Percentiles rank a stretch among this genome's conserved stretches.
Evolutionary conservation across 805 yeast species (phyloP).

Genomic region (Kodamaea hsintzibuensis): DNA sequence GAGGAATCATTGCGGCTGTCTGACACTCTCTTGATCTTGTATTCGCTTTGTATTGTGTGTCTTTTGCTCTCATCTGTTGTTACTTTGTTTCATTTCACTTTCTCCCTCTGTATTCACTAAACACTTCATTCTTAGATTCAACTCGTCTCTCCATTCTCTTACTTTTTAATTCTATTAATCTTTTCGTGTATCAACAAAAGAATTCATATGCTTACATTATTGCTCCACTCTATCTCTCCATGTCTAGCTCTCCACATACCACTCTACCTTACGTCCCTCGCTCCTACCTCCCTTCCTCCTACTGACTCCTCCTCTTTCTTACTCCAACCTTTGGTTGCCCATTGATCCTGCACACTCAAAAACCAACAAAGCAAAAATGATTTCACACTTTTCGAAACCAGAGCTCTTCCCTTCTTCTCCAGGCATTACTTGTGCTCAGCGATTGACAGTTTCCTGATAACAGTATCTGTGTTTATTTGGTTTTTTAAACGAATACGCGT

Average conservation of each 20-base stretch:
- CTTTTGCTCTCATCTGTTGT: too few species aligned
- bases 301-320: neutral
- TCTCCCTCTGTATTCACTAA: too few species aligned
- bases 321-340: neutral
- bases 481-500: neutral
- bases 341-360: neutral
- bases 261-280: neutral
- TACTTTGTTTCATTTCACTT: too few species aligned
- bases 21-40: neutral
- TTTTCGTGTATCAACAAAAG: too few species aligned
- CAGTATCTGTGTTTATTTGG: neutral
- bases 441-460: neutral
- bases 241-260: too few species aligned
- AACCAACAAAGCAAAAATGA: conserved; percentile 1
- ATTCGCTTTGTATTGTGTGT: neutral
- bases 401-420: neutral
- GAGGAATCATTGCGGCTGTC: neutral
- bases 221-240: too few species aligned
- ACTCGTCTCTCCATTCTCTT: too few species aligned
- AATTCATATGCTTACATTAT: too few species aligned
- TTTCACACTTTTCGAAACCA: neutral
- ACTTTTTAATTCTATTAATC: too few species aligned
- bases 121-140: too few species aligned
- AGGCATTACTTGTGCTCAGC: neutral
- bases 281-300: neutral